Base-by-base conservation (phyloP, 768 basidiomycete species). In the Calocera cornea region DNA sequence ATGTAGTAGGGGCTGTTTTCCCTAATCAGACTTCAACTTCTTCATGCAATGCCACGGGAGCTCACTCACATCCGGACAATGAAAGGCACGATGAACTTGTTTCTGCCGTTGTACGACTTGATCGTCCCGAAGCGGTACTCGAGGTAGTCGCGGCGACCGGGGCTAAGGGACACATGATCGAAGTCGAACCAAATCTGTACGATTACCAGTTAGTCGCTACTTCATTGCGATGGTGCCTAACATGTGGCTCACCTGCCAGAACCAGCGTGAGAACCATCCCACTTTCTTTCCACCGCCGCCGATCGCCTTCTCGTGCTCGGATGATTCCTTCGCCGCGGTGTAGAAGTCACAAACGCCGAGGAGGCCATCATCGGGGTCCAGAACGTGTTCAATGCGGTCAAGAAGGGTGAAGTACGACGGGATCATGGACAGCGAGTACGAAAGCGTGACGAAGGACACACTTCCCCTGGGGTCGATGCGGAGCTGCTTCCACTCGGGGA, bases 61-160 rank as follows among this genome's bases (percentile, higher is more conserved):
- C 70, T 68, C 1, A 76, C 83, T 65, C 40, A 84, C 81, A 89
- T 88, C 72, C 84, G 77, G 60, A 88, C 81, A 70, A 88, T 80
- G 75, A 83, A 81, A 0, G 87, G 86, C n/a, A 87, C 71, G 65
- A 90, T 76, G 72, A 87, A 86, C 63, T 79, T 80, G 77, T 90
- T 90, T 64, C 89, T 82, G 11, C 83, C 88, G 71, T 90, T 90
- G 77, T 84, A 87, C 36, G 79, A 82, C 74, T 87, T 89, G 71
- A 84, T 77, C 81, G 88, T 89, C 41, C 87, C 87, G 76, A 89
- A 89, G 67, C 83, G 84, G 75, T 89, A 88, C 74, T 91, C 89
- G 36, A 90, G 80, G 74, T 90, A 90, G 65, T 86, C 84, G 22
- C 87, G 80, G 36, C 87, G 77, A 31, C 83, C 82, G 16, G 84